Evolutionary conservation across 2,329 filamentous ascomycete genomes (phyloP), one percentile per base, ranked within the genome.

Genomic region (Stenocarpella maydis): DNA sequence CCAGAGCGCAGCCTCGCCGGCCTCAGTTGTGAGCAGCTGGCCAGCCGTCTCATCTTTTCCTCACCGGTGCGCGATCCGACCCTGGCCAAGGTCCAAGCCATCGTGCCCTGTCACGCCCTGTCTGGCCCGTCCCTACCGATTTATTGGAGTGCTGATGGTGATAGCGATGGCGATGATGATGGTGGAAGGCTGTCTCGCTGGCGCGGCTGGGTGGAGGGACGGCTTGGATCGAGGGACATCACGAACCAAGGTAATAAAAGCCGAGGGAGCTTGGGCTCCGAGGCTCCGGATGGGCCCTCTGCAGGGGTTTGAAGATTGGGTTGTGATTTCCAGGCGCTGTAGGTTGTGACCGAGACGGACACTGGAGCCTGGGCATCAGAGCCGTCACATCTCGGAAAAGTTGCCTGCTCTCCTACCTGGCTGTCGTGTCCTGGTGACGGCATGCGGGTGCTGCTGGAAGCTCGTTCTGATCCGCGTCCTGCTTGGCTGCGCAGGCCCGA

Each of bases 21-120:
- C 14, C 58, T 34, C 34, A 37, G 41, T 47, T 41, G 41, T 47
- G 58, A 24, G 47, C 58, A 47, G 55, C 55, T 17, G 31, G 19
- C 58, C 58, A 61, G 37, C 58, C 58, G 58, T 61, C 58, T 61
- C 58, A 61, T 61, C 58, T 47, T 47, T 47, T 21, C 54, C 58
- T 61, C 58, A 61, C 58, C 58, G 58, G 58, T 61, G 58, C 58
- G 43, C 47, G 58, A 61, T 61, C 58, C 58, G 58, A 49, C 43
- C 47, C 58, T 61, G 41, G 58, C 34, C 58, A 43, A 34, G 41
- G 58, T 47, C 58, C 19, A 47, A 41, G 31, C 41, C 58, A 61
- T 26, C 26, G 58, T 45, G 58, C 58, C 58, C 58, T 61, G 41
- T 61, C 41, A 47, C 41, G 58, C 58, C n/a, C 58, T 34, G 41